phyloP scores from a whole-genome alignment of 1,139 yeast species.

The Geotrichum restrictum region DNA sequence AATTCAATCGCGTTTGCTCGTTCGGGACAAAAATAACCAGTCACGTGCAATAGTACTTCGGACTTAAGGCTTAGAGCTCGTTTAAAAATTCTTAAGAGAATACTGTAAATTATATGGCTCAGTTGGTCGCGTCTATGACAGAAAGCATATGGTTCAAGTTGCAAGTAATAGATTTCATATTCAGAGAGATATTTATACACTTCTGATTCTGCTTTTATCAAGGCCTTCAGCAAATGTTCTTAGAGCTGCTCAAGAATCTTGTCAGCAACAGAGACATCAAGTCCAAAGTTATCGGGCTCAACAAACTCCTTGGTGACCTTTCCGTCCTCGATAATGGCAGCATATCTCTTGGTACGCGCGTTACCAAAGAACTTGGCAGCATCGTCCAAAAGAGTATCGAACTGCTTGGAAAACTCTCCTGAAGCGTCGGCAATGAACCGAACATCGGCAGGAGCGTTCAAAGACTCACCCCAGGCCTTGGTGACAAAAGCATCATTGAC shows the following conservation, averaged over 20 bases:
- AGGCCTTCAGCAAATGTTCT: slow-evolving; percentile 17
- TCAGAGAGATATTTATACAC: too few species aligned
- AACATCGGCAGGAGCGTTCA: slow-evolving; percentile 36
- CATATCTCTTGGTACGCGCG: slow-evolving; percentile 70
- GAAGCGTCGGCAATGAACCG: slow-evolving; percentile 72
- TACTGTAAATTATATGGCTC: too few species aligned
- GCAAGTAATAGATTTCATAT: too few species aligned
- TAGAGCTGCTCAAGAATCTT: slow-evolving; percentile 41
- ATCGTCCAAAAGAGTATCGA: slow-evolving; percentile 61
- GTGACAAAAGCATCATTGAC: slow-evolving; percentile 86
- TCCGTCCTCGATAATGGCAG: slow-evolving; percentile 71
- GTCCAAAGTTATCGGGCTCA: slow-evolving; percentile 78
- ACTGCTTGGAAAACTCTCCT: slow-evolving; percentile 62
- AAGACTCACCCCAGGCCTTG: slow-evolving; percentile 65
- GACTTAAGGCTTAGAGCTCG: too few species aligned
- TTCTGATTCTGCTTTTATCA: too few species aligned
- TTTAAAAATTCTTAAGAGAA: too few species aligned
- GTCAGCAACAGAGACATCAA: slow-evolving; percentile 53
- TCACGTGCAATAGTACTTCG: neutral
- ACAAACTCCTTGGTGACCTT: slow-evolving; percentile 59
- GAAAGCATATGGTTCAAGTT: too few species aligned
- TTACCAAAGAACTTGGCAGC: slow-evolving; percentile 72
- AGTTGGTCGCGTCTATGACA: too few species aligned
- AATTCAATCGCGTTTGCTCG: too few species aligned
- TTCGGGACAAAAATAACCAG: neutral